Percentiles rank a stretch among this genome's conserved stretches.
These are phyloP conservation scores for Sclerotiophoma versabilis DNA, from an alignment of 2,329 filamentous ascomycete species.

Conservation along the genomic window DNA sequence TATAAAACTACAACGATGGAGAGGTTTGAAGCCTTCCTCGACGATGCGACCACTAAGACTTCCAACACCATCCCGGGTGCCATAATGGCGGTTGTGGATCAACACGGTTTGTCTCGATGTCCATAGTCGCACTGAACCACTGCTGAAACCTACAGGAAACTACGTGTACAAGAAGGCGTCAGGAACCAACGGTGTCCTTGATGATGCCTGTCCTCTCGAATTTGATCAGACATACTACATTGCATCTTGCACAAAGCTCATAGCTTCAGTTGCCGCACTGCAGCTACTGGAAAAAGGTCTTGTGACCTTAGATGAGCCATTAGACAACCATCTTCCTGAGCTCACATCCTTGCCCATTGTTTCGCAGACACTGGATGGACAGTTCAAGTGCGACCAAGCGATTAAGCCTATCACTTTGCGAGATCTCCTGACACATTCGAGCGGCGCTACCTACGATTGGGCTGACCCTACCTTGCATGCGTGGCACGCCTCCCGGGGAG, in stretches of 20 bases:
- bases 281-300: constrained; percentile 40
- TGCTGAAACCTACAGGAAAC: neutral
- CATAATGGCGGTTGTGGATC: constrained; percentile 26
- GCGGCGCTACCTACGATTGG: constrained; percentile 5
- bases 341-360: constrained; percentile 1
- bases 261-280: constrained; percentile 39
- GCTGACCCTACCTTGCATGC: neutral
- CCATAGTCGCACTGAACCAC: neutral
- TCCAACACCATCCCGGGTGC: constrained; percentile 28
- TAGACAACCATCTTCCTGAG: neutral
- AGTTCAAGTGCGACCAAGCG: neutral
- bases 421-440: neutral
- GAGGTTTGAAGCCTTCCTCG: constrained; percentile 36
- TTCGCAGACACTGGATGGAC: neutral
- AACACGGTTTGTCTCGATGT: neutral
- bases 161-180: neutral
- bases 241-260: constrained; percentile 43
- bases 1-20: constrained; percentile 19
- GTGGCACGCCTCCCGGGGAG: neutral
- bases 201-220: constrained; percentile 58
- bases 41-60: constrained; percentile 25
- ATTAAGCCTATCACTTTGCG: neutral
- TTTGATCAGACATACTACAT: constrained; percentile 57
- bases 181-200: constrained; percentile 39
- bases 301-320: constrained; percentile 22